Evolutionary conservation across 345 rosid genomes (phyloP).

Genomic region (Heritiera littoralis): DNA sequence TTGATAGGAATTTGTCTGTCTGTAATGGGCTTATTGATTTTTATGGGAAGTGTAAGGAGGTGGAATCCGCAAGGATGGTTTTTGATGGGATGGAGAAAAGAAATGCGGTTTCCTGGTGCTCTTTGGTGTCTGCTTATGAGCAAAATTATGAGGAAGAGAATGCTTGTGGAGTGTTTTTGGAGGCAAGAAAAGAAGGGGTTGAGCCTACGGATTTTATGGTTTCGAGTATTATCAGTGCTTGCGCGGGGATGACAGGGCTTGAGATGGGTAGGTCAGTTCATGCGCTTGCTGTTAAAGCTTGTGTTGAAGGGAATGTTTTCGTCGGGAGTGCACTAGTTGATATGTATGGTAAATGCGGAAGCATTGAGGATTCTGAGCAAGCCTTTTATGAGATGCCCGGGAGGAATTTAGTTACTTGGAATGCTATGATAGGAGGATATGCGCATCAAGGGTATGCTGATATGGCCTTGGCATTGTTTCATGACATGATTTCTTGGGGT

Average conservation of each 20-base stretch:
- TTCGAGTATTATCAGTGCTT: conserved; percentile 67
- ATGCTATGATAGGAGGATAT: conserved; percentile 73
- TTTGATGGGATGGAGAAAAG: conserved; percentile 53
- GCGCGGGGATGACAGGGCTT: conserved; percentile 67
- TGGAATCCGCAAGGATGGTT: conserved; percentile 47
- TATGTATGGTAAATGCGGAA: conserved; percentile 96
- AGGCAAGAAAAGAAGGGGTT: conserved; percentile 53
- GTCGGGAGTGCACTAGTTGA: conserved; percentile 82
- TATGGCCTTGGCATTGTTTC: conserved; percentile 56
- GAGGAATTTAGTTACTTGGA: conserved; percentile 71
- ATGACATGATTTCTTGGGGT: conserved; percentile 47
- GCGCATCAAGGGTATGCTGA: conserved; percentile 75
- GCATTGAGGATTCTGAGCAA: conserved; percentile 54
- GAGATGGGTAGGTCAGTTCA: conserved; percentile 73
- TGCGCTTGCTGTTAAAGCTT: conserved; percentile 69
- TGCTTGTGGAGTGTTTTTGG: conserved; percentile 50
- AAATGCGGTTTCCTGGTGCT: conserved; percentile 87
- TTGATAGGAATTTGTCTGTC: conserved; percentile 53
- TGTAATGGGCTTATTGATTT: conserved; percentile 77
- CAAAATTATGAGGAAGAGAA: conserved; percentile 67
- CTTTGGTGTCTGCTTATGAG: conserved; percentile 61
- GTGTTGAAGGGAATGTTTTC: conserved; percentile 56
- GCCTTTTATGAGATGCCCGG: conserved; percentile 62
- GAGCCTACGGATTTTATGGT: conserved; percentile 69
- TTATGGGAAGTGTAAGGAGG: conserved; percentile 75